Conservation (phyloP, 2,329 filamentous ascomycete genomes). For the Trichoderma polysporum region DNA sequence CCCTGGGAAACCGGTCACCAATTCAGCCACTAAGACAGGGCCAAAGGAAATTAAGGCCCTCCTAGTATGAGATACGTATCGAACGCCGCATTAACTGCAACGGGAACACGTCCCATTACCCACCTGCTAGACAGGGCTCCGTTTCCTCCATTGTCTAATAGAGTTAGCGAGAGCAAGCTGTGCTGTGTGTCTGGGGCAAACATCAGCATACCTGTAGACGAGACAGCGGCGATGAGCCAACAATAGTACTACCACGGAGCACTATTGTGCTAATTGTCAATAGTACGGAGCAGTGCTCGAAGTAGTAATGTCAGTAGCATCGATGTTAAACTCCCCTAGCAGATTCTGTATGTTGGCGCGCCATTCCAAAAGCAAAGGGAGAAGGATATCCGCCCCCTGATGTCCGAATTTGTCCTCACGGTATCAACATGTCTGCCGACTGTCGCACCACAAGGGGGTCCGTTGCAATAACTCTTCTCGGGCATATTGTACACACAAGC, state of each 20-base stretch:
- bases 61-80: constrained; percentile 12
- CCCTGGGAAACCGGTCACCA: constrained; percentile 22
- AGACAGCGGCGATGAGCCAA: neutral
- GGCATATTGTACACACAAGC: neutral
- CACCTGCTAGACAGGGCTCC: neutral
- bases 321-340: neutral
- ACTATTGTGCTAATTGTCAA: neutral
- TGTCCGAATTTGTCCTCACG: neutral
- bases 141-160: neutral
- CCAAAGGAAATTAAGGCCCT: constrained; percentile 23
- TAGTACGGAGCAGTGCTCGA: neutral
- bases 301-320: neutral
- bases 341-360: neutral
- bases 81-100: constrained; percentile 16
- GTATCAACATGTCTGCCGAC: neutral
- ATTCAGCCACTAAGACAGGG: constrained; percentile 5
- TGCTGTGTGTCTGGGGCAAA: neutral
- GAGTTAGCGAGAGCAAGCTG: neutral
- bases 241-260: neutral
- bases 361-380: neutral
- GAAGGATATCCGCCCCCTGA: neutral
- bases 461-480: neutral
- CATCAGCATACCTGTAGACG: neutral
- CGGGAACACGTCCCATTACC: constrained; percentile 2
- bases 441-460: constrained; percentile 6